Percentiles rank a stretch among this genome's conserved stretches.
These are phyloP conservation scores for Acanthamoeba castellanii DNA, from an alignment of 208 protist species.

Conservation along the genomic window DNA sequence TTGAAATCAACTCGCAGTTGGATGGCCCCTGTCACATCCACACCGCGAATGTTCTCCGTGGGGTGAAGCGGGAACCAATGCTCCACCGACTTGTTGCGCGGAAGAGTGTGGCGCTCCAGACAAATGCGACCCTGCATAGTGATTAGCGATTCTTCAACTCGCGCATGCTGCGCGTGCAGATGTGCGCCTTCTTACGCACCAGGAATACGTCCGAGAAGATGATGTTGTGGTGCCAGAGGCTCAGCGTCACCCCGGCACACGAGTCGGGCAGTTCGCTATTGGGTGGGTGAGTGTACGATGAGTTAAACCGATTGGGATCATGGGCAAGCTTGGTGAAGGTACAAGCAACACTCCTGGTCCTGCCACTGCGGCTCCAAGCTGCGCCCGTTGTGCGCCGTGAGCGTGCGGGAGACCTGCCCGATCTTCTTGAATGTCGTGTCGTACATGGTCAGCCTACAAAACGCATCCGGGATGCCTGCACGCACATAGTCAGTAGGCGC, in stretches of 20 bases:
- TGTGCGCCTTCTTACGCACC: neutral
- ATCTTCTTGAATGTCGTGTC: constrained; percentile 27
- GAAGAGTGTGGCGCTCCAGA: constrained; percentile 2
- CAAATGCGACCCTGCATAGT: neutral
- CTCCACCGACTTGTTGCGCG: constrained; percentile 18
- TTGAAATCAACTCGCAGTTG: constrained; percentile 13
- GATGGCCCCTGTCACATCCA: neutral
- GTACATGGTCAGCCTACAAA: constrained; percentile 17
- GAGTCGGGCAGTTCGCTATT: neutral
- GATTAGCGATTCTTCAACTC: neutral
- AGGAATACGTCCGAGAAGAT: constrained; percentile 11
- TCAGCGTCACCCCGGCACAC: constrained; percentile 23
- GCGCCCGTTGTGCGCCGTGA: neutral
- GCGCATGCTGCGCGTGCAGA: neutral
- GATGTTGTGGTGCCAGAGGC: constrained; percentile 2
- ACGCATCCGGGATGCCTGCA: neutral
- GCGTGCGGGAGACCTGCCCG: neutral
- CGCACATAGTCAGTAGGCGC: neutral
- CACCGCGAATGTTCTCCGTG: neutral
- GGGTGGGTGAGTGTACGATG: neutral
- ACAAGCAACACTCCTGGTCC: constrained; percentile 31
- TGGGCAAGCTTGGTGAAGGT: neutral
- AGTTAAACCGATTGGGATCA: neutral
- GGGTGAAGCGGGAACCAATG: constrained; percentile 25
- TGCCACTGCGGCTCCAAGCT: constrained; percentile 25